Base-by-base conservation (phyloP, 768 basidiomycete species). In the Neoboletus subvelutipes region DNA sequence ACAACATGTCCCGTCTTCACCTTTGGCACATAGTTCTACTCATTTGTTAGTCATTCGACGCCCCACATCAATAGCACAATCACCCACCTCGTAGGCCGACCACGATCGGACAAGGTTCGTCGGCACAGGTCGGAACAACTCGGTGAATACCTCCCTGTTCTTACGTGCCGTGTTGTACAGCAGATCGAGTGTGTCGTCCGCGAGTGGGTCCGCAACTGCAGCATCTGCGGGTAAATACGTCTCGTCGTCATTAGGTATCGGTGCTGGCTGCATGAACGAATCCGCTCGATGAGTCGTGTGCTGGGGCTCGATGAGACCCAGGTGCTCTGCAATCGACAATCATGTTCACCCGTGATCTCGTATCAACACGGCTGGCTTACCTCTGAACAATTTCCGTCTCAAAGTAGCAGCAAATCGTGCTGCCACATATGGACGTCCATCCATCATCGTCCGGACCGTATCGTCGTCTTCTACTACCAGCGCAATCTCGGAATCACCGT, bases 401-500 rank as follows among this genome's bases (percentile, higher is more conserved):
- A 97, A 79, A 0, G 89, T 81, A 2, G 93, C 80, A 0, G 96
- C 95, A 65, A 98, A 93, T 45, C 88, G 86, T 28, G 83, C 76
- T 0, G 85, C 96, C 69, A 77, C 72, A 71, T 87, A 92, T 28
- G 80, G 80, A 60, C 81, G 70, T 2, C 94, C 92, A 63, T 93
- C 77, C 94, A 97, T 96, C 17, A 69, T 79, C 4, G 86, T 82
- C 28, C 80, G 77, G 40, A 99, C 77, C 75, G 83, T 77, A 49
- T 96, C 92, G 0, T 80, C 74, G 65, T 99, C 96, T 72, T 98
- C 95, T 31, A 97, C 87, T 20, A 98, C 85, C 9, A 97, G 74
- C 8, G 90, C 92, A 60, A 98, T 96, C 74, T 98, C 97, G 1
- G 93, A 96, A 72, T 96, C 94, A 34, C 92, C 93, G 61, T 96